Evolutionary conservation across 257 asterid species (phyloP).

Genomic region (Primulina tabacum): DNA sequence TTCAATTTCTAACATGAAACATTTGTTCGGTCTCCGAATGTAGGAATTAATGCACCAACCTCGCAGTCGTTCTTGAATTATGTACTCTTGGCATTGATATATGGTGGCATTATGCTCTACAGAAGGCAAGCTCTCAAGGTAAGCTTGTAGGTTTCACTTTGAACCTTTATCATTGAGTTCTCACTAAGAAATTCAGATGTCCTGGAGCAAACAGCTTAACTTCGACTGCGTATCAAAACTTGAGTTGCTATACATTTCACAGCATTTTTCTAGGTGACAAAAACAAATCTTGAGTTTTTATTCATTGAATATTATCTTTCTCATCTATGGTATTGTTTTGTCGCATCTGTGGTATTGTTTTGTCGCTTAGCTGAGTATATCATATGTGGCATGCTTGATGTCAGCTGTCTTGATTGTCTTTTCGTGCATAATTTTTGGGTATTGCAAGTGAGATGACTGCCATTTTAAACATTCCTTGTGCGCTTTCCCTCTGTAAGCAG

Average conservation of each 20-base stretch:
- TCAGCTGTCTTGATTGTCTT: not conserved
- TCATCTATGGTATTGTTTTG: not conserved
- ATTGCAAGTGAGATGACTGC: not conserved
- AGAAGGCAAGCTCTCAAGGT: constrained; percentile 83
- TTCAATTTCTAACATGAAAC: not conserved
- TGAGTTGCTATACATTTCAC: not conserved
- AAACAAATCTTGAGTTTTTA: too few species aligned
- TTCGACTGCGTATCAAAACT: not conserved
- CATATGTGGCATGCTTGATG: not conserved
- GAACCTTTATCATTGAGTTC: not conserved
- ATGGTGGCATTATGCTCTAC: constrained; percentile 72
- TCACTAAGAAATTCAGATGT: not conserved
- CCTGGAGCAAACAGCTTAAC: not conserved
- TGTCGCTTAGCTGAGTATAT: not conserved
- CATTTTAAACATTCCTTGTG: constrained; percentile 3
- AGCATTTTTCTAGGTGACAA: not conserved
- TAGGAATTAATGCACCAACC: constrained; percentile 95
- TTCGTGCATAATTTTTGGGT: constrained; percentile 1
- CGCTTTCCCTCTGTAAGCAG: constrained; percentile 41
- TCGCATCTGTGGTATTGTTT: not conserved
- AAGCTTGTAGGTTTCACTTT: constrained; percentile 21
- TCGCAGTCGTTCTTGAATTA: constrained; percentile 95
- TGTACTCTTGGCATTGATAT: constrained; percentile 71
- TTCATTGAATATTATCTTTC: not conserved
- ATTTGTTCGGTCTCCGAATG: constrained; percentile 17